Percentiles rank a stretch among this genome's conserved stretches.
Conservation (phyloP, 208 protist genomes). For the Eutreptiella sp. region DNA sequence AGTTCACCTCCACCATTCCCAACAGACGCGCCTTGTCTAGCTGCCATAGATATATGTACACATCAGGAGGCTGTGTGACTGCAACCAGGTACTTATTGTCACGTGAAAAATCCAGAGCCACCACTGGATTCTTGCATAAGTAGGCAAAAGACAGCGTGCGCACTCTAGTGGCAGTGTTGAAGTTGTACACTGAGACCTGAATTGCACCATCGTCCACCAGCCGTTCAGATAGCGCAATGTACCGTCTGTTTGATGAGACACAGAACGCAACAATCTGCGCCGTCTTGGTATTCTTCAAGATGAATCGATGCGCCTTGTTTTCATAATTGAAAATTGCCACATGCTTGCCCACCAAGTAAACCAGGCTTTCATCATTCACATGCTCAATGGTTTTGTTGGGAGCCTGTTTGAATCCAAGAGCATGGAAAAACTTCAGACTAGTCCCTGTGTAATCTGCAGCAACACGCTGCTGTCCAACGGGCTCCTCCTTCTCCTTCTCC, state of each 20-base stretch:
- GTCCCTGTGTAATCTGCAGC: background rate
- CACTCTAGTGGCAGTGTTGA: conserved; percentile 25
- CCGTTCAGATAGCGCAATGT: conserved; percentile 33
- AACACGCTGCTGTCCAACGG: no score
- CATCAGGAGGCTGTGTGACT: conserved; percentile 28
- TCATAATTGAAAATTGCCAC: conserved; percentile 35
- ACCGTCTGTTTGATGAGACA: conserved; percentile 30
- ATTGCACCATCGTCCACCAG: conserved; percentile 23
- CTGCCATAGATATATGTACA: conserved; percentile 35
- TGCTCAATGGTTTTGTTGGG: conserved; percentile 17
- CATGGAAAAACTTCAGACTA: conserved; percentile 18
- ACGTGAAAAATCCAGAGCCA: conserved; percentile 31
- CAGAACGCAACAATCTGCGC: conserved; percentile 24
- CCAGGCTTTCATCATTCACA: conserved; percentile 28
- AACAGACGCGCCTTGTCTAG: conserved; percentile 32
- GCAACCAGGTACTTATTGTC: conserved; percentile 37
- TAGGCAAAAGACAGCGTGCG: background rate
- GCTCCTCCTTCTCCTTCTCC: no score
- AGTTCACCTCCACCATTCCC: conserved; percentile 25
- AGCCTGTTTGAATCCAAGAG: conserved; percentile 20
- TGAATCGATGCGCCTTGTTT: conserved; percentile 26
- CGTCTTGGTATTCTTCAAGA: conserved; percentile 32
- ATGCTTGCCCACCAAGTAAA: conserved; percentile 36
- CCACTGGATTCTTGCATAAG: conserved; percentile 27
- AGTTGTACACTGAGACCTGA: conserved; percentile 30